Evolutionary conservation across 345 rosid genomes (phyloP), one percentile per base, ranked within the genome.

Genomic region (Eucalyptus pauciflora): DNA sequence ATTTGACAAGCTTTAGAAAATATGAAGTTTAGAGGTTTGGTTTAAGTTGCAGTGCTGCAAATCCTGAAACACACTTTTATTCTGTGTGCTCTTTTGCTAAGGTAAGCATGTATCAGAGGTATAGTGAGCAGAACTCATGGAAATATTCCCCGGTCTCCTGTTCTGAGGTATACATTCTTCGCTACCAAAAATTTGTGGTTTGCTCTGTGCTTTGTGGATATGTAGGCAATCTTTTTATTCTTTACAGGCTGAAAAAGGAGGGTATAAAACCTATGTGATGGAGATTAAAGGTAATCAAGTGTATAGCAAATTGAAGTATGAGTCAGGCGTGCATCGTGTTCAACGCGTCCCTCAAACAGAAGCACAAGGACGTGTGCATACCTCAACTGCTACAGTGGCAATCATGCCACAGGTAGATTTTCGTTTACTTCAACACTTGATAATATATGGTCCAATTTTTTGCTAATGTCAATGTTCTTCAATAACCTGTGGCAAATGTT

Each of bases 261-360:
- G 99, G 90, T 97, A 91, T 94, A 97, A 97, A 94, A 96, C 99
- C 80, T 95, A 91, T 90, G 99, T 97, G 92, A 94, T 96, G 97
- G 99, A 96, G 92, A 91, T 97, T 83, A 96, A 92, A 94, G 99
- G 99, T 85, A 95, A 91, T 16, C 92, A 95, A 86, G 99, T 96
- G 86, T 97, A 96, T 91, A 97, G 99, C 94, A 97, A 97, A 92
- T 93, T 97, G 80, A 96, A 97, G 89, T 97, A 94, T 71, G 99
- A 97, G 89, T 96, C 98, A 91, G 99, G 99, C 89, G 99, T 97
- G 89, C 98, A 96, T 91, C 93, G 98, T 87, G 99, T 97, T 88
- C 99, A 97, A 91, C 97, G 98, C 71, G 99, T 97, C 87, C 99
- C 99, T 94, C 98, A 94, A 92, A 97, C 99, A 87, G 99, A 97